Conservation (phyloP, 352 stramenopile genomes). For the Phytophthora cactorum region DNA sequence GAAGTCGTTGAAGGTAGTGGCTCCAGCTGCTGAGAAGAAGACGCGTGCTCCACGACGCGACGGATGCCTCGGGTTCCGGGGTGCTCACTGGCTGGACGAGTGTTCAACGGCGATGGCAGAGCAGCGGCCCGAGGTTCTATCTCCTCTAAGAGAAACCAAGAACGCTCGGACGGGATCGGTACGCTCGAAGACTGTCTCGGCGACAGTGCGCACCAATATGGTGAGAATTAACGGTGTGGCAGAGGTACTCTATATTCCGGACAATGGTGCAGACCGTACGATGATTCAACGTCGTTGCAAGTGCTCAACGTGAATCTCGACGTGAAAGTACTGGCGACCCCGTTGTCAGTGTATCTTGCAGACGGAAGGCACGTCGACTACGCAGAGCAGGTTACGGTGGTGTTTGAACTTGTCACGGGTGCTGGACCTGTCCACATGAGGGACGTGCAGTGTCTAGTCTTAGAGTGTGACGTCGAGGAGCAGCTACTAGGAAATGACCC, state of each 20-base stretch:
- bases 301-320: too few species aligned
- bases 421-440: neutral
- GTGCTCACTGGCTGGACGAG: slow-evolving; percentile 3
- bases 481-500: slow-evolving; percentile 5
- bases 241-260: neutral
- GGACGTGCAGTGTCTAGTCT: neutral
- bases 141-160: neutral
- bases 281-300: neutral
- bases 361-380: neutral
- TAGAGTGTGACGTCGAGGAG: slow-evolving; percentile 2
- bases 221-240: neutral
- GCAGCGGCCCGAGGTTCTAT: neutral
- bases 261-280: neutral
- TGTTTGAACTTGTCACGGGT: neutral
- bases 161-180: neutral
- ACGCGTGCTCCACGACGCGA: neutral
- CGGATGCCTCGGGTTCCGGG: neutral
- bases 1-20: too few species aligned
- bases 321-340: too few species aligned
- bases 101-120: slow-evolving; percentile 4
- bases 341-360: neutral
- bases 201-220: neutral
- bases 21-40: neutral
- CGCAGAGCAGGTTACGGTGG: neutral
- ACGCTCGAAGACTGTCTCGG: neutral